Conservation (phyloP, 768 basidiomycete genomes). For the Trametes gibbosa region DNA sequence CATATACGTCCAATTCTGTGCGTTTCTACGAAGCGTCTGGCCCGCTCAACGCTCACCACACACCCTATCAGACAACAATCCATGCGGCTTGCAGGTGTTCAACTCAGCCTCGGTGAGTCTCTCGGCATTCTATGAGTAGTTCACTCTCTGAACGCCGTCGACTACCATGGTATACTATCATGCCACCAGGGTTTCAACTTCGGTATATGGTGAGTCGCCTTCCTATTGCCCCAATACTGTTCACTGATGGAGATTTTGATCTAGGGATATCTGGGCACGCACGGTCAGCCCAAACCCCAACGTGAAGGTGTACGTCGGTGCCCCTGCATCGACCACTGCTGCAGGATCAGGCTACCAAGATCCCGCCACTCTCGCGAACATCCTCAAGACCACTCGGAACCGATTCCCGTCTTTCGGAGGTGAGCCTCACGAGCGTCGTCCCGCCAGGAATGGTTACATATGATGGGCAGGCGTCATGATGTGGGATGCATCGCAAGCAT, state of each 20-base stretch:
- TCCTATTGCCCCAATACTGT: background rate
- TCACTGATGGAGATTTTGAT: conserved; percentile 2
- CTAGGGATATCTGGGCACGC: conserved; percentile 46
- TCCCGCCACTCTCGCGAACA: conserved; percentile 32
- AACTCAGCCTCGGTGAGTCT: conserved; percentile 49
- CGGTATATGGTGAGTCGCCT: conserved; percentile 30
- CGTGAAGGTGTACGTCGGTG: conserved; percentile 46
- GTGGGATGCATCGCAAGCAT: conserved; percentile 46
- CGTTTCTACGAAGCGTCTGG: conserved; percentile 1
- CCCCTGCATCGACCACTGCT: conserved; percentile 40
- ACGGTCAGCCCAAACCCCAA: conserved; percentile 40
- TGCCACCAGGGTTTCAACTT: conserved; percentile 45
- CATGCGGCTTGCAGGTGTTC: conserved; percentile 47
- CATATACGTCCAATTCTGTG: conserved; percentile 50
- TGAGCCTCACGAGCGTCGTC: background rate
- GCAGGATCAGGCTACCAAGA: conserved; percentile 41
- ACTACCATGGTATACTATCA: background rate
- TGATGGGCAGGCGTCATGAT: conserved; percentile 35
- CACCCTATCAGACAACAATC: conserved; percentile 40
- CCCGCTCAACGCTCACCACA: conserved; percentile 5
- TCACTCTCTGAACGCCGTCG: background rate
- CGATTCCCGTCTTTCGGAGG: conserved; percentile 44
- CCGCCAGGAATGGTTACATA: background rate
- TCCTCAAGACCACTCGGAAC: conserved; percentile 34
- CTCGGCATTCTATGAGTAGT: background rate